Base-by-base conservation (phyloP, 139 green algal species). In the Diplosphaera chodatii region DNA sequence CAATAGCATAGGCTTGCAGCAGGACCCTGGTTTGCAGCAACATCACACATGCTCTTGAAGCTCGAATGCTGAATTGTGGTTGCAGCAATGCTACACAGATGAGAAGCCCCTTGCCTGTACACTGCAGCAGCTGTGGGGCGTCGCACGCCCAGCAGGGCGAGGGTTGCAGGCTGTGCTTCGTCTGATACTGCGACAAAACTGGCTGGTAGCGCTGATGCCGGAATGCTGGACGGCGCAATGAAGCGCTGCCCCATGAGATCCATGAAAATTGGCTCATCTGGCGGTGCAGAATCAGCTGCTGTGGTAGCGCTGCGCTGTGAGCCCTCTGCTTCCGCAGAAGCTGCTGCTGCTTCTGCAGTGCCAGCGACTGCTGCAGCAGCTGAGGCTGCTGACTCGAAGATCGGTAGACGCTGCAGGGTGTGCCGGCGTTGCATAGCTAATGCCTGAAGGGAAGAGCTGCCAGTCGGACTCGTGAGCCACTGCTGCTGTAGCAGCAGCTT, bases 121-220 rank as follows among this genome's bases (percentile, higher is more conserved):
- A 59, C 48, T 18, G 79, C 66, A 4, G 74, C 77, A 10, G 70
- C 68, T 3, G 62, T 59, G 27, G 86, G 41, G 4, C 80, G 76
- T 1, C 31, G 66, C 15, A 85, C 71, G 1, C 77, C 74, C 18
- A 87, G 73, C 31, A 76, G 48, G 16, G 8, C 65, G 27, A 77
- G 28, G 34, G 40, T 25, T 8, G 64, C 21, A 18, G 3, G 41
- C 5, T 69, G 31, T 34, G 59, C 63, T 63, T 76, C 62, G 18
- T 32, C 41, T 1, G 55, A 37, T 66, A 80, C 41, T 28, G 77
- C 41, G 4, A 55, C 59, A 15, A n/a, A 59, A 65, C 32, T 28
- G 48, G 30, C 33, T 2, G 70, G 25, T 29, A 70, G 66, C 66
- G 41, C 32, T 34, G 40, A 16, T 5, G 33, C 2, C 20, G 33